These are phyloP conservation scores for Venturia nashicola DNA, from an alignment of 2,329 filamentous ascomycete species.

Conservation along the genomic window DNA sequence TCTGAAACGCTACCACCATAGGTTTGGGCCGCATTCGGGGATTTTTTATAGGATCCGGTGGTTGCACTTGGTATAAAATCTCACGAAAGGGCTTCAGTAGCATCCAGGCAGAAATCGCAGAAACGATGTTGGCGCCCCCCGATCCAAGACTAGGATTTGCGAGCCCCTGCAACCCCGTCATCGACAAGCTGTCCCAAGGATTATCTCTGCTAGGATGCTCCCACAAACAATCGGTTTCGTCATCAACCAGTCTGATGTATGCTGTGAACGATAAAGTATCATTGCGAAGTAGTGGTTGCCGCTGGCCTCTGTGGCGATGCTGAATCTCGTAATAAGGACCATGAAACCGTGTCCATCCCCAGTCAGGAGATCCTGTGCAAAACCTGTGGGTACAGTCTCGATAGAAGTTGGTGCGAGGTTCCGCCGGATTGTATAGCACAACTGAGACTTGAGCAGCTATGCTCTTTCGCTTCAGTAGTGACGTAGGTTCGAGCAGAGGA, in stretches of 20 bases:
- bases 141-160: constrained; percentile 11
- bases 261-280: constrained; percentile 50
- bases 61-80: constrained; percentile 37
- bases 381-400: constrained; percentile 48
- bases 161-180: constrained; percentile 44
- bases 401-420: constrained; percentile 46
- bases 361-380: constrained; percentile 44
- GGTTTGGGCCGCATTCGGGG: constrained; percentile 37
- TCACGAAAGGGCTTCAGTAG: constrained; percentile 47
- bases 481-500: constrained; percentile 22
- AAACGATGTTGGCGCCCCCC: constrained; percentile 32
- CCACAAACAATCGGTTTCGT: constrained; percentile 49
- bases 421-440: constrained; percentile 50
- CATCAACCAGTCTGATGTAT: constrained; percentile 48
- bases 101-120: constrained; percentile 45
- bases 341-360: constrained; percentile 52
- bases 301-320: constrained; percentile 42
- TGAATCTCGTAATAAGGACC: constrained; percentile 47
- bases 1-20: constrained; percentile 38
- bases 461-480: constrained; percentile 27
- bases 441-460: constrained; percentile 49
- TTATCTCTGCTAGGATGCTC: constrained; percentile 44
- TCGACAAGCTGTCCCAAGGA: constrained; percentile 43
- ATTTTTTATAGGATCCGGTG: constrained; percentile 34
- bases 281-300: constrained; percentile 45